Percentiles rank a stretch among this genome's conserved stretches.
phyloP scores from a whole-genome alignment of 2,329 filamentous ascomycete genomes.

The Phialocephala subalpina region DNA sequence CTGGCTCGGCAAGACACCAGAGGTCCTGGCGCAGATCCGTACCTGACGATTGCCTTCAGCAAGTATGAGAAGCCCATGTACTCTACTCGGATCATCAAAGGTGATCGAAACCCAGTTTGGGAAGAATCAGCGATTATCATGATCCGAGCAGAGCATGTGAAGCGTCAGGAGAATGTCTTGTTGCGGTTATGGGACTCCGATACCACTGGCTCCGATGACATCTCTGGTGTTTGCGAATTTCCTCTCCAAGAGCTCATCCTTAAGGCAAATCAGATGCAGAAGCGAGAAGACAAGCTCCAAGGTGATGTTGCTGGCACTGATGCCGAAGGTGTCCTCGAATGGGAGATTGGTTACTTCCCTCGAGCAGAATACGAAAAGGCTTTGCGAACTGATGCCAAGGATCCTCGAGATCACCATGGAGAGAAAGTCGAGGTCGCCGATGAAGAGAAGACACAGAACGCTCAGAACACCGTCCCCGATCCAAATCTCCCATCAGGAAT shows the following conservation, averaged over 20 bases:
- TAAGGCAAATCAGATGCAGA: constrained; percentile 34
- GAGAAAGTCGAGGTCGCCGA: constrained; percentile 28
- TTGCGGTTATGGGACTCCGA: constrained; percentile 33
- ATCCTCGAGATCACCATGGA: constrained; percentile 31
- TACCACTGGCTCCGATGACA: constrained; percentile 33
- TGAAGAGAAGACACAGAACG: constrained; percentile 29
- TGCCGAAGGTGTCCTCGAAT: constrained; percentile 32
- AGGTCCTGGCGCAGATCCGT: constrained; percentile 33
- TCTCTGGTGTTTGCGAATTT: constrained; percentile 33
- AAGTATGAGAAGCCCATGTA: constrained; percentile 38
- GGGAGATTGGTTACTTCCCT: constrained; percentile 35
- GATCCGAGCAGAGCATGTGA: constrained; percentile 34
- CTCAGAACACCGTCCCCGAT: constrained; percentile 33
- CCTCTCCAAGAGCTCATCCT: constrained; percentile 31
- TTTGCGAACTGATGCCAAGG: constrained; percentile 29
- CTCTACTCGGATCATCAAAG: constrained; percentile 35
- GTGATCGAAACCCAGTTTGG: constrained; percentile 35
- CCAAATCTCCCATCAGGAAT: constrained; percentile 33
- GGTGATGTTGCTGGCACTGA: constrained; percentile 33
- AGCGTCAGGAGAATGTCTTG: constrained; percentile 32
- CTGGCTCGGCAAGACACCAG: constrained; percentile 30
- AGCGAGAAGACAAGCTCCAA: constrained; percentile 31
- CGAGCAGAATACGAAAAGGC: constrained; percentile 30
- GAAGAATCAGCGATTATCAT: constrained; percentile 35
- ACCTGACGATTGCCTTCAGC: constrained; percentile 33